Percentiles rank a stretch among this genome's conserved stretches.
These are phyloP conservation scores for Fusarium musae DNA, from an alignment of 2,329 filamentous ascomycete genomes.

Conservation along the genomic window DNA sequence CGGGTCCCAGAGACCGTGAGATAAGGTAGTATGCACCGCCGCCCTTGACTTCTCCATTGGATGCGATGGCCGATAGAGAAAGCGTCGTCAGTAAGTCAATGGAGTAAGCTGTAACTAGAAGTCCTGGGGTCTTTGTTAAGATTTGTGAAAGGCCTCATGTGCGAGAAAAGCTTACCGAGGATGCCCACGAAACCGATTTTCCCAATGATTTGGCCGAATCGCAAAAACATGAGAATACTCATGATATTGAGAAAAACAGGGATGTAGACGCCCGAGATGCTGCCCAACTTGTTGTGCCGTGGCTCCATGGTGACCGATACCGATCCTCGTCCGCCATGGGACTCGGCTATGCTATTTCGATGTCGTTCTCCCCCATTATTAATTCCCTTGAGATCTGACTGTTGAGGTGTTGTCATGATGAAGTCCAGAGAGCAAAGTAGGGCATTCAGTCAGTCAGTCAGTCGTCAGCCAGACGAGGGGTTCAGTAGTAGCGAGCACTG, in stretches of 20 bases:
- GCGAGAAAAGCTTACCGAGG: constrained; percentile 66
- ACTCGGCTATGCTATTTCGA: constrained; percentile 6
- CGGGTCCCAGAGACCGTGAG: constrained; percentile 84
- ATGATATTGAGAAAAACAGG: constrained; percentile 90
- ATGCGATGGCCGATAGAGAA: constrained; percentile 88
- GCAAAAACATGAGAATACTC: constrained; percentile 91
- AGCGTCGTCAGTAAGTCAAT: constrained; percentile 87
- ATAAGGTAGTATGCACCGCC: constrained; percentile 92
- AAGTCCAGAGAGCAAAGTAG: constrained; percentile 8
- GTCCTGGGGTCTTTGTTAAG: constrained; percentile 57
- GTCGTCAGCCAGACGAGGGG: constrained; percentile 22
- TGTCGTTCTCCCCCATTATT: constrained; percentile 19
- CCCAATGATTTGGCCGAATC: constrained; percentile 86
- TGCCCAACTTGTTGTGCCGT: constrained; percentile 73
- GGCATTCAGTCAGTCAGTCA: constrained; percentile 3
- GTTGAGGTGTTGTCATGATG: constrained; percentile 39
- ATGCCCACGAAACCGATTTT: constrained; percentile 84
- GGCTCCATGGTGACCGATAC: constrained; percentile 47
- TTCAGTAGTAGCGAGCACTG: constrained; percentile 23
- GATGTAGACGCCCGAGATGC: constrained; percentile 83
- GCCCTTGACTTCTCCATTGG: constrained; percentile 88
- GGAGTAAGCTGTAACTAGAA: constrained; percentile 79
- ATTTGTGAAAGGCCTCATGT: background rate
- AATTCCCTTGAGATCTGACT: constrained; percentile 23
- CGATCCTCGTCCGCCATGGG: constrained; percentile 26